Conservation (phyloP, 2,329 filamentous ascomycete genomes). For the Daldinia sp. region DNA sequence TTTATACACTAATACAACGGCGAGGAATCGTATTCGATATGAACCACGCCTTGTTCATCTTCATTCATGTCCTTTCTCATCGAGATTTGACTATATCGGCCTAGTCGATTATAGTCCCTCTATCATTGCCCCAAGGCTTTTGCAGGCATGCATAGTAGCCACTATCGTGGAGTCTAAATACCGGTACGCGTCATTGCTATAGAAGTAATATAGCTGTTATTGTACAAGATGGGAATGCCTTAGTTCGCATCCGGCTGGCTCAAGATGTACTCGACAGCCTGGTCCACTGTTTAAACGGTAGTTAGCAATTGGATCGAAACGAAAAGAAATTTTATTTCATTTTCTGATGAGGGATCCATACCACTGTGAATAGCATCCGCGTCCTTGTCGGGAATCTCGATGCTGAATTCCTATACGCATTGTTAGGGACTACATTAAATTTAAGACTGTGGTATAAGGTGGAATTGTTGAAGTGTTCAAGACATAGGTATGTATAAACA, state of each 20-base stretch:
- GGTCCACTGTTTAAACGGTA: conserved; percentile 74
- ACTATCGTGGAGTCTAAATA: conserved; percentile 30
- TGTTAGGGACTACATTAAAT: conserved; percentile 41
- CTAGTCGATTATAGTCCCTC: conserved; percentile 23
- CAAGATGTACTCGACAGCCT: conserved; percentile 94
- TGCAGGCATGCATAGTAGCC: conserved; percentile 30
- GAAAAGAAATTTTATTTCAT: background rate
- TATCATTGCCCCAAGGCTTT: conserved; percentile 25
- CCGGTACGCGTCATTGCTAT: conserved; percentile 39
- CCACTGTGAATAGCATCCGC: conserved; percentile 93
- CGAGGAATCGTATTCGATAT: conserved; percentile 34
- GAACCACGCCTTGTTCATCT: conserved; percentile 35
- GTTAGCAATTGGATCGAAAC: conserved; percentile 36
- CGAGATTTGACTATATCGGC: conserved; percentile 11
- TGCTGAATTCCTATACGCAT: conserved; percentile 72
- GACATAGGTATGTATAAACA: background rate
- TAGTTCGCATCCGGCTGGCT: conserved; percentile 90
- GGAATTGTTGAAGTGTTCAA: conserved; percentile 19
- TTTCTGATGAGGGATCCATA: conserved; percentile 62
- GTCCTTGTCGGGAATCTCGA: conserved; percentile 98
- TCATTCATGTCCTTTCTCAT: conserved; percentile 39
- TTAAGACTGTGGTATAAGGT: conserved; percentile 5
- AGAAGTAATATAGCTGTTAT: conserved; percentile 48
- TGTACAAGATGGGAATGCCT: conserved; percentile 45
- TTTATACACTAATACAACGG: conserved; percentile 54